Base-by-base conservation (phyloP, 2,329 filamentous ascomycete species). In the Cercospora sp. region DNA sequence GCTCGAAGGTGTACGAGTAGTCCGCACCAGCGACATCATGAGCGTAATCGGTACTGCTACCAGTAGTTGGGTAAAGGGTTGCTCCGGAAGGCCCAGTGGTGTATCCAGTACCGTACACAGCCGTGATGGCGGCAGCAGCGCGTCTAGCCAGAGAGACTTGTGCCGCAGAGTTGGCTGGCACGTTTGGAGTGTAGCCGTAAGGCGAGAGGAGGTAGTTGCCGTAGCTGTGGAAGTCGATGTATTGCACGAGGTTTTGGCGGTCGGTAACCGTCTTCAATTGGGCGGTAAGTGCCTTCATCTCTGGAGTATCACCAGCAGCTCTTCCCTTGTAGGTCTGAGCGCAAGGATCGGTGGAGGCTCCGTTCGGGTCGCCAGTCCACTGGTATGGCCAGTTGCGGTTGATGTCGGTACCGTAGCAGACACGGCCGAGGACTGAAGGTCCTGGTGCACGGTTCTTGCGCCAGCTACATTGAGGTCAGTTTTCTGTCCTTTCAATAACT, bases 191-290 rank as follows among this genome's bases (percentile, higher is more conserved):
- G 78, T 88, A 89, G 40, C 88, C 88, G 73, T 89, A 90, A 1
- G 82, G 85, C 18, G 84, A 82, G 67, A 87, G 82, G 67, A 89
- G 84, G 33, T 87, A 80, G 72, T 90, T 88, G 10, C 83, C 85
- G 78, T 89, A 91, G 0, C 86, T 84, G 78, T 91, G 89, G 75
- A 86, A 87, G 78, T 91, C 89, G 70, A 90, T 85, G 78, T 86
- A 91, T 2, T 89, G 80, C 73, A 86, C 85, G 48, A 90, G 79
- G 1, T 86, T 85, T 68, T 85, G 81, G 16, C 76, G 76, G 2
- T 75, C 74, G 3, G 80, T 79, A 26, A 88, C 74, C 45, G 77
- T 73, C 59, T 81, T 79, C 20, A 86, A 79, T 57, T 84, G 83
- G 5, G 81, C 79, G 31, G 82, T 81, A 8, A 90, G 79, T 0